These are phyloP conservation scores for Fraxinus anomala DNA, from an alignment of 257 asterid species.

Conservation along the genomic window DNA sequence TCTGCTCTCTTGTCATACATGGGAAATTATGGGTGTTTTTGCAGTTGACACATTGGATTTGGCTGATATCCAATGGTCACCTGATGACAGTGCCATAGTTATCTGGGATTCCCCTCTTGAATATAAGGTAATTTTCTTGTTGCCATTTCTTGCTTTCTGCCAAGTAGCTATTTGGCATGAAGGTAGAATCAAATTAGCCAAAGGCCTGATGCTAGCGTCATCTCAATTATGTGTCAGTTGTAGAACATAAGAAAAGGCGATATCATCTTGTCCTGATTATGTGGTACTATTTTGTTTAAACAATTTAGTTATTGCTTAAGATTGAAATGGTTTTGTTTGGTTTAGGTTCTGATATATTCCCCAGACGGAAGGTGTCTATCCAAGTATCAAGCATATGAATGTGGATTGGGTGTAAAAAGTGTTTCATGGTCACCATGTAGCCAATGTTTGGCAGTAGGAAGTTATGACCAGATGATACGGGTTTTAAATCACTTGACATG, in stretches of 20 bases:
- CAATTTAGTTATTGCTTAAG: background rate
- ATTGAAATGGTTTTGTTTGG: constrained; percentile 16
- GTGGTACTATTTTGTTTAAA: background rate
- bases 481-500: constrained; percentile 97
- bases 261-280: background rate
- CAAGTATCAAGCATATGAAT: constrained; percentile 95
- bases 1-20: constrained; percentile 79
- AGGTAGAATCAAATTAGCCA: background rate
- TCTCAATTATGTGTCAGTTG: background rate
- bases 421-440: constrained; percentile 98
- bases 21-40: constrained; percentile 96
- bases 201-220: background rate
- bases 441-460: constrained; percentile 93
- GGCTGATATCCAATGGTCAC: constrained; percentile 97
- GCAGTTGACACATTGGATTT: constrained; percentile 96
- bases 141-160: constrained; percentile 1
- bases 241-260: background rate
- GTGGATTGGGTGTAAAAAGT: constrained; percentile 95
- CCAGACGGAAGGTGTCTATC: constrained; percentile 96
- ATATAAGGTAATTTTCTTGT: constrained; percentile 67
- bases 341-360: constrained; percentile 86
- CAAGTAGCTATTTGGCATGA: background rate
- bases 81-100: constrained; percentile 95
- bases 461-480: constrained; percentile 97
- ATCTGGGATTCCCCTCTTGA: constrained; percentile 97